phyloP scores from a whole-genome alignment of 805 yeast genomes.

The Yamadazyma nakazawae region DNA sequence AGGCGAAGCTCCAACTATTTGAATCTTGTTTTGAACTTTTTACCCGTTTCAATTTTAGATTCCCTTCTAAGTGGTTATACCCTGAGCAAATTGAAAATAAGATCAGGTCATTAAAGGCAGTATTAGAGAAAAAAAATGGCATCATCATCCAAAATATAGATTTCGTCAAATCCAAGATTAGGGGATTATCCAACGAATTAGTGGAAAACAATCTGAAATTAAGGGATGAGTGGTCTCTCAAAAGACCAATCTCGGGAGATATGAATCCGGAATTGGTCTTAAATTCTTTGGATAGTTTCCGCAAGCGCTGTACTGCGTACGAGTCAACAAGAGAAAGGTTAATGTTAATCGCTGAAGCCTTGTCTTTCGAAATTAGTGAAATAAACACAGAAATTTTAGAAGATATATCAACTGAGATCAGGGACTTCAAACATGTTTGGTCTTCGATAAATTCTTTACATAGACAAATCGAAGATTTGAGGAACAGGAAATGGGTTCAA shows the following conservation, averaged over 20 bases:
- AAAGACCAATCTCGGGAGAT: constrained; percentile 45
- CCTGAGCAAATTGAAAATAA: constrained; percentile 61
- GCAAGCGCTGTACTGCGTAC: constrained; percentile 13
- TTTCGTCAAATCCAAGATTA: constrained; percentile 40
- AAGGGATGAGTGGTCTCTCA: constrained; percentile 45
- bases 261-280: constrained; percentile 45
- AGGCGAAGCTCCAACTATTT: not conserved
- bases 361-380: constrained; percentile 6
- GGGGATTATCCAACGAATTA: constrained; percentile 36
- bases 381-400: constrained; percentile 21
- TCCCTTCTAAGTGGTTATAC: constrained; percentile 54
- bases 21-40: constrained; percentile 3
- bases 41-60: constrained; percentile 25
- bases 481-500: constrained; percentile 46
- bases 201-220: constrained; percentile 27
- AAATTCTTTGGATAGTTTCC: constrained; percentile 26
- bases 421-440: constrained; percentile 64
- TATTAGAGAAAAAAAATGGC: constrained; percentile 30
- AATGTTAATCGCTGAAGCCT: not conserved
- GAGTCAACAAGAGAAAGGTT: constrained; percentile 5
- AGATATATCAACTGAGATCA: constrained; percentile 45
- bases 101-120: constrained; percentile 37
- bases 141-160: constrained; percentile 42
- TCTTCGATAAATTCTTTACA: constrained; percentile 51
- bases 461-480: constrained; percentile 42